These are phyloP conservation scores for Debaryomyces prosopidis DNA, from an alignment of 805 yeast species.

Conservation along the genomic window DNA sequence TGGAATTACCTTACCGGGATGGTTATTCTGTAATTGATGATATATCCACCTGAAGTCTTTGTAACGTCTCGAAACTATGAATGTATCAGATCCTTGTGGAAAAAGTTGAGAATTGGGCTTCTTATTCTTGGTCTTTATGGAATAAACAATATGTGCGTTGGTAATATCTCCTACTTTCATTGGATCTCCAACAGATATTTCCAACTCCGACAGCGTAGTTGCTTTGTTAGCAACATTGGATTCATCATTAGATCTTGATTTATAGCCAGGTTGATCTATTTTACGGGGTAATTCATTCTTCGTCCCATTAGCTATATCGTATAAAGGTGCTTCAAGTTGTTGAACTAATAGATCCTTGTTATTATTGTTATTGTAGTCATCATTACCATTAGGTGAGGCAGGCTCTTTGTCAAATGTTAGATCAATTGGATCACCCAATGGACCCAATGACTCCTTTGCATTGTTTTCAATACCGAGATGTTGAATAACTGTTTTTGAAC, in stretches of 20 bases:
- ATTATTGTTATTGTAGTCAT: slow-evolving; percentile 16
- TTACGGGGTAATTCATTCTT: slow-evolving; percentile 1
- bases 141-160: slow-evolving; percentile 83
- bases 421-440: slow-evolving; percentile 21
- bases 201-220: slow-evolving; percentile 32
- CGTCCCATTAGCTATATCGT: slow-evolving; percentile 30
- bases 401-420: slow-evolving; percentile 10
- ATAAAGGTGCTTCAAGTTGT: slow-evolving; percentile 57
- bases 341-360: slow-evolving; percentile 26
- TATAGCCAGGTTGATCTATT: slow-evolving; percentile 2
- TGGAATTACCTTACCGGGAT: slow-evolving; percentile 89
- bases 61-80: slow-evolving; percentile 75
- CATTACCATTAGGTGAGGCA: slow-evolving; percentile 18
- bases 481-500: slow-evolving; percentile 28
- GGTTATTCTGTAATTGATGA: slow-evolving; percentile 79
- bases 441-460: slow-evolving; percentile 22
- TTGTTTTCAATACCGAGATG: slow-evolving; percentile 20
- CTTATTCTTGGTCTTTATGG: slow-evolving; percentile 63
- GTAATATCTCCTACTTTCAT: slow-evolving; percentile 89
- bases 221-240: background rate
- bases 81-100: slow-evolving; percentile 33
- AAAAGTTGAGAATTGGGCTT: slow-evolving; percentile 32
- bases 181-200: slow-evolving; percentile 85
- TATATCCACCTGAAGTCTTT: slow-evolving; percentile 94
- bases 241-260: background rate